Percentiles rank a stretch among this genome's conserved stretches.
Evolutionary conservation across 148 eudicot genomes (phyloP).

Genomic region (Vaccinium macrocarpon): DNA sequence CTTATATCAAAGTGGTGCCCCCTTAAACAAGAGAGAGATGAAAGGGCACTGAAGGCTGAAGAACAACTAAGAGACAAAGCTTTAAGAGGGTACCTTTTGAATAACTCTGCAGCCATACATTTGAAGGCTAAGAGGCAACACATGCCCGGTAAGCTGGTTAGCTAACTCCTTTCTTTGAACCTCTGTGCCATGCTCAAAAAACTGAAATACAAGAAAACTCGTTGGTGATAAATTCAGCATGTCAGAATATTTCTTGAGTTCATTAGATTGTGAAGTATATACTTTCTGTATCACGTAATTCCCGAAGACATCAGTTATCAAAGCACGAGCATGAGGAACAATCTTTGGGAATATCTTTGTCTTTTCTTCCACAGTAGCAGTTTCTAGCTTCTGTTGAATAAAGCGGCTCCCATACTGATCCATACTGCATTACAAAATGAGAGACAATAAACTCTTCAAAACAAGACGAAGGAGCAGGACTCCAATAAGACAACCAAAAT

Average conservation of each 20-base stretch:
- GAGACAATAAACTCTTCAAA: not conserved
- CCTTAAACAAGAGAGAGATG: not conserved
- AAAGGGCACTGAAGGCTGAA: not conserved
- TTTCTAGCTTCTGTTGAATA: conserved; percentile 68
- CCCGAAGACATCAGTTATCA: conserved; percentile 73
- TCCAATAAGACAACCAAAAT: conserved; percentile 4
- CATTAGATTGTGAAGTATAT: not conserved
- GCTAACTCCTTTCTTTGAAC: conserved; percentile 51
- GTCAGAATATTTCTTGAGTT: conserved; percentile 5
- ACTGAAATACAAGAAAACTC: conserved; percentile 33
- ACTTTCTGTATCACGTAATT: conserved; percentile 77
- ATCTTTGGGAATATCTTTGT: conserved; percentile 47
- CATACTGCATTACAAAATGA: conserved; percentile 33
- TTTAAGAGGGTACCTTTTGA: conserved; percentile 47
- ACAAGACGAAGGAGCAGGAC: conserved; percentile 1
- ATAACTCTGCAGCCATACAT: conserved; percentile 83
- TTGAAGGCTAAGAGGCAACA: conserved; percentile 65
- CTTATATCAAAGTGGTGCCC: not conserved
- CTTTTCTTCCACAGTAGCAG: conserved; percentile 52
- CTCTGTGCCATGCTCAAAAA: conserved; percentile 62
- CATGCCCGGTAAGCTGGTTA: conserved; percentile 52
- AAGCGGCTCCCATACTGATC: conserved; percentile 78
- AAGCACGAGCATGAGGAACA: conserved; percentile 43
- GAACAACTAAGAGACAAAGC: conserved; percentile 14
- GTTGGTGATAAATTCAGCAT: not conserved